phyloP scores from a whole-genome alignment of 331 rosid genomes.

The Quercus lobata region DNA sequence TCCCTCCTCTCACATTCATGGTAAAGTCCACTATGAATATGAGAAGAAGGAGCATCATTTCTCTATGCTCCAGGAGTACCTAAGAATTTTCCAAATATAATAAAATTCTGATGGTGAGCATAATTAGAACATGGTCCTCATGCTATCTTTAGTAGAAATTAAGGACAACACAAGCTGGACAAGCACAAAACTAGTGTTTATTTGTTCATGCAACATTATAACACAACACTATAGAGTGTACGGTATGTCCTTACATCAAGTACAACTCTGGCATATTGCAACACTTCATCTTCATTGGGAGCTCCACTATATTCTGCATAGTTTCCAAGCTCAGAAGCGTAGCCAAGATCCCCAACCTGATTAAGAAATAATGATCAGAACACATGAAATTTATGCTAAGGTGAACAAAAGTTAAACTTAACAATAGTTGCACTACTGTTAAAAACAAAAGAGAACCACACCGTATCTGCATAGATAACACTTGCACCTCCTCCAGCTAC shows the following conservation, averaged over 20 bases:
- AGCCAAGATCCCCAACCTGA: slow-evolving; percentile 98
- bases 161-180: neutral
- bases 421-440: neutral
- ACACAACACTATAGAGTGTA: neutral
- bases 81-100: too few relatives aligned
- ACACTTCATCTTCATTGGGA: slow-evolving; percentile 98
- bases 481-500: slow-evolving; percentile 99
- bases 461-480: slow-evolving; percentile 95
- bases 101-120: neutral
- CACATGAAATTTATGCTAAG: slow-evolving; percentile 7
- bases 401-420: neutral
- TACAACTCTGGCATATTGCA: slow-evolving; percentile 98
- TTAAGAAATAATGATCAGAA: neutral
- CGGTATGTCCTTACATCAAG: slow-evolving; percentile 61
- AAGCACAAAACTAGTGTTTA: neutral
- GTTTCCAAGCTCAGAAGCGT: slow-evolving; percentile 93
- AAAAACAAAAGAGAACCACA: slow-evolving; percentile 21
- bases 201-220: neutral
- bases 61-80: too few relatives aligned
- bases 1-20: too few relatives aligned
- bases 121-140: neutral
- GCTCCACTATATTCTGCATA: slow-evolving; percentile 99
- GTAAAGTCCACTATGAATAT: too few relatives aligned
- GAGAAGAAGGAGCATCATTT: too few relatives aligned
- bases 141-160: slow-evolving; percentile 1